Conservation (phyloP, 176 grass and related monocot genomes). For the Juncus inflexus region DNA sequence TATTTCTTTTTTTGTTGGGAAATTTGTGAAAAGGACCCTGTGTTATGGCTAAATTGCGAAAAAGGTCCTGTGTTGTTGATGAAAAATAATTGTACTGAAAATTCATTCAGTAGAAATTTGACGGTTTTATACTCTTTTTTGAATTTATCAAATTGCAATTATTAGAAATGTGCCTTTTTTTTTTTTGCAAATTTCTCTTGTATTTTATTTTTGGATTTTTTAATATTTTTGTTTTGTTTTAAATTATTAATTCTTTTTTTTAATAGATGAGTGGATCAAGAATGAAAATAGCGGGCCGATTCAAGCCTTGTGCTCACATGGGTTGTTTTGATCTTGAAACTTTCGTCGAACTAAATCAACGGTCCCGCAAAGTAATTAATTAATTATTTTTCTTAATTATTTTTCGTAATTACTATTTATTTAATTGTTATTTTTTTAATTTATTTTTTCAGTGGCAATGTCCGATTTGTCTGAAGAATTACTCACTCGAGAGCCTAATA, state of each 20-base stretch:
- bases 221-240: conserved; percentile 24
- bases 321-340: conserved; percentile 96
- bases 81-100: background rate
- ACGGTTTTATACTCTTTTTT: background rate
- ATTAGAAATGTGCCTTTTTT: no score
- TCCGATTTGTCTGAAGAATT: conserved; percentile 90
- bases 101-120: background rate
- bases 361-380: conserved; percentile 66
- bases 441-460: conserved; percentile 82
- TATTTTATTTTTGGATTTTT: no score
- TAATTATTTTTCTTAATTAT: conserved; percentile 3
- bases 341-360: conserved; percentile 76
- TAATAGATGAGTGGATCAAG: conserved; percentile 76
- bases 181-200: no score
- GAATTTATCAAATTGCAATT: no score
- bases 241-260: background rate
- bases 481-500: conserved; percentile 63
- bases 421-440: conserved; percentile 3
- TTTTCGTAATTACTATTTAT: background rate
- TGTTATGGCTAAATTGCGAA: conserved; percentile 17
- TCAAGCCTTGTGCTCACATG: conserved; percentile 88
- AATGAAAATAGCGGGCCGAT: conserved; percentile 81
- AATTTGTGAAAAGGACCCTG: background rate
- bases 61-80: conserved; percentile 5
- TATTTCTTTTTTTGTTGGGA: no score